Conservation (phyloP, 495 filamentous ascomycete species). For the Paragyromitra xinjiangensis region DNA sequence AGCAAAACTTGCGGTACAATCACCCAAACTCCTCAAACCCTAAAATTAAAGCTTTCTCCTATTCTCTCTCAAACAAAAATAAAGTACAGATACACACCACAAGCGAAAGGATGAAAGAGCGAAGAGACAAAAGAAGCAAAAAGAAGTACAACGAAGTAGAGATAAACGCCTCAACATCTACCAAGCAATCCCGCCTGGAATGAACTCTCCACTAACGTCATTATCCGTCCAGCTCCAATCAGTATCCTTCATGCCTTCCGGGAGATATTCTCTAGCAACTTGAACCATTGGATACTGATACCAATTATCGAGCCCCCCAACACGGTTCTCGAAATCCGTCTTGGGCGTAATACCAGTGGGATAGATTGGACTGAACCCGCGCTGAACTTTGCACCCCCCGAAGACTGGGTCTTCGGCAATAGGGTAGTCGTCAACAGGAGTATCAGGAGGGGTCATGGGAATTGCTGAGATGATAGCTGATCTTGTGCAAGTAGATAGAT, state of each 20-base stretch:
- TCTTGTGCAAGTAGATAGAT: neutral
- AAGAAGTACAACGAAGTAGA: neutral
- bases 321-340: conserved; percentile 19
- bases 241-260: conserved; percentile 33
- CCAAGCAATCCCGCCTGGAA: conserved; percentile 39
- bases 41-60: neutral
- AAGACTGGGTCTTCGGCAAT: conserved; percentile 25
- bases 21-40: neutral
- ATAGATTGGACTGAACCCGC: conserved; percentile 37
- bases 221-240: conserved; percentile 50
- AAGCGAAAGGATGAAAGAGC: neutral
- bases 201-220: conserved; percentile 31
- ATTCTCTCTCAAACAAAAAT: neutral
- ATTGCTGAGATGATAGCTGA: neutral
- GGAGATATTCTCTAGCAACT: conserved; percentile 46
- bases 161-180: conserved; percentile 10
- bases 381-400: conserved; percentile 4
- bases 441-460: conserved; percentile 1
- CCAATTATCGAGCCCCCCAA: conserved; percentile 46
- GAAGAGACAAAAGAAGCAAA: neutral
- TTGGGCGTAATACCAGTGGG: conserved; percentile 9
- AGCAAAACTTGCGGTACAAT: neutral
- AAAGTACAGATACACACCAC: neutral
- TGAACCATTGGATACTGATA: conserved; percentile 39
- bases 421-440: neutral